These are phyloP conservation scores for Neofusicoccum laricinum DNA, from an alignment of 2,329 filamentous ascomycete species.

Conservation along the genomic window DNA sequence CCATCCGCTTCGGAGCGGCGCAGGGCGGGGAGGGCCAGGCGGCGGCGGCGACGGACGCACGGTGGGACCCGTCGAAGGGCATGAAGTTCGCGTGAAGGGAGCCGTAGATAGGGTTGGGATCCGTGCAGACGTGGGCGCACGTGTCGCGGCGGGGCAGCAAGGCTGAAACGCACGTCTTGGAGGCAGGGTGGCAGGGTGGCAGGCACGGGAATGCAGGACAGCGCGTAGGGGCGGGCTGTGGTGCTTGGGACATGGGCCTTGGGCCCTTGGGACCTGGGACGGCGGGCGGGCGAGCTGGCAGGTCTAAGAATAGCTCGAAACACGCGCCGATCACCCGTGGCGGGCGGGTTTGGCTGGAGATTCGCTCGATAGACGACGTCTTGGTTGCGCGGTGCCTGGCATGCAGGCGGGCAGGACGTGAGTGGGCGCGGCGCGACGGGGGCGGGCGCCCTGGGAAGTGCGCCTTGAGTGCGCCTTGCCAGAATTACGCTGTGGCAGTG, in stretches of 20 bases:
- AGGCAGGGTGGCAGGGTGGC: neutral
- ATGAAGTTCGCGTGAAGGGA: constrained; percentile 35
- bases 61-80: constrained; percentile 40
- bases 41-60: constrained; percentile 26
- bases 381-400: neutral
- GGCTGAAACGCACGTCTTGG: constrained; percentile 7
- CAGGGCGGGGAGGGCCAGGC: constrained; percentile 14
- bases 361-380: neutral
- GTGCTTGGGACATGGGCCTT: neutral
- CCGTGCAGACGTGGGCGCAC: constrained; percentile 3
- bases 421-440: neutral
- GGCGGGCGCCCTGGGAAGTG: neutral
- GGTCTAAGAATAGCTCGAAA: constrained; percentile 16
- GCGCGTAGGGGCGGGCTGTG: neutral
- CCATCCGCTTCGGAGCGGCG: constrained; percentile 68
- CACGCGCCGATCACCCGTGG: constrained; percentile 9
- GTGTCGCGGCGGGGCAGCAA: constrained; percentile 14
- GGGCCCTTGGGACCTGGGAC: too few relatives aligned
- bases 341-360: neutral
- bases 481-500: constrained; percentile 9
- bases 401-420: neutral
- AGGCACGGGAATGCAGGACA: neutral
- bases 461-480: constrained; percentile 7
- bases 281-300: neutral
- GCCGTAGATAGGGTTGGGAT: neutral